Base-by-base conservation (phyloP, 2,329 filamentous ascomycete genomes). In the Whalleya microplaca region DNA sequence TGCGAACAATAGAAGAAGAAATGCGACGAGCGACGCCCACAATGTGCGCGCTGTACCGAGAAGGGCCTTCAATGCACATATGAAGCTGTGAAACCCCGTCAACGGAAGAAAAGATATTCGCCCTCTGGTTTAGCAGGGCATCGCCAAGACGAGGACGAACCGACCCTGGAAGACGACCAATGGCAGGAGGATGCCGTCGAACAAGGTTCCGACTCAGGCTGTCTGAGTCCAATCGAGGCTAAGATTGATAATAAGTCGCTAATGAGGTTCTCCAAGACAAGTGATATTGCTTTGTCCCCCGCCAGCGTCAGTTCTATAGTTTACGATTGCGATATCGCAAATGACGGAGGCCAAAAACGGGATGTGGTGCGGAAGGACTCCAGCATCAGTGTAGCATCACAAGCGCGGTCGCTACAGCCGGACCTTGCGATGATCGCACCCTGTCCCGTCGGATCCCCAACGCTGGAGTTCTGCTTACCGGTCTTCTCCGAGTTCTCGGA, bases 401-500 rank as follows among this genome's bases (percentile, higher is more conserved):
- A 63, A 20, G 62, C 56, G 50, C 67, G 67, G 48, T 68, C 65
- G 56, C 66, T 70, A n/a, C 65, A 64, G 20, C 72, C 74, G 1
- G 72, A 74, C 40, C 67, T 77, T 37, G 75, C 74, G 53, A 75
- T 77, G 73, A 76, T 78, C 32, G 70, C 75, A 41, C 72, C 76
- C 8, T 72, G 69, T 48, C 71, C 75, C 0, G 64, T 73, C 7
- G 70, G 61, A 12, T 77, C 76, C 3, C 76, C 76, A 2, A 71
- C 78, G 4, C 70, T 83, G 9, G 82, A 84, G 41, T 84, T 86
- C 57, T 73, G 72, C 55, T 66, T 77, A 8, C 84, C 84, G 1
- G 73, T 74, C 1, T 87, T 85, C 64, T 75, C 77, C 45, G 84
- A 87, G 55, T 86, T 86, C 64, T 81, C 83, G 2, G 75, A 78